Evolutionary conservation across 805 yeast species (phyloP), one percentile per base, ranked within the genome.

Genomic region (Cyberlindnera petersonii): DNA sequence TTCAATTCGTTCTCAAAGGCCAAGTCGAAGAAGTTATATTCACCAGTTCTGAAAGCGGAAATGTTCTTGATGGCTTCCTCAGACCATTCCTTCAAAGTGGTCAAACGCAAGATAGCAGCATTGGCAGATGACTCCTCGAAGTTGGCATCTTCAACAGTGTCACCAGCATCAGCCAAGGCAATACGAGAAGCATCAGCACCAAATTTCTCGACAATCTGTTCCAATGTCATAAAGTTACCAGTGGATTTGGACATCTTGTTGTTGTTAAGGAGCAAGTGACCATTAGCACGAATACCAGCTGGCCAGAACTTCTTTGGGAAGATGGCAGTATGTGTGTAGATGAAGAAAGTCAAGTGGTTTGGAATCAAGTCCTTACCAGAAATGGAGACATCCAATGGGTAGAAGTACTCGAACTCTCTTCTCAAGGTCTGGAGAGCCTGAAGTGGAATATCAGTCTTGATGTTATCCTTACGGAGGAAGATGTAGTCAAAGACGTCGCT

Each of bases 91-190:
- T 86, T 91, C 64, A 91, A 73, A 39, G 86, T 91, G 63, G 76
- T 84, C 61, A 93, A 74, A 69, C 98, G 85, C 63, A 93, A 75
- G 61, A 93, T 89, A 19, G 98, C 97, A 33, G 98, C 96, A 58
- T 93, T 93, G 39, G 98, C 98, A 58, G 82, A 89, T 44, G 87
- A 69, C 68, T 93, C 98, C 58, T 93, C 98, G 59, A 93, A 86
- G 71, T 93, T 93, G 37, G 98, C 98, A 65, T 93, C 98, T 68
- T 93, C 98, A 51, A 88, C 79, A 30, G 93, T 72, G 62, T 93
- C 98, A 71, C 98, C 98, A 37, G 97, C 96, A 70, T 93, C 98
- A 32, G 98, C 98, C 49, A 93, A 71, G 5, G 98, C 97, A 62
- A 93, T 86, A 73, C 98, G 84, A 9, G 96, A 72, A 29, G 98